Evolutionary conservation across 768 basidiomycete genomes (phyloP), one percentile per base, ranked within the genome.

Genomic region (Clitopilus hobsonii): DNA sequence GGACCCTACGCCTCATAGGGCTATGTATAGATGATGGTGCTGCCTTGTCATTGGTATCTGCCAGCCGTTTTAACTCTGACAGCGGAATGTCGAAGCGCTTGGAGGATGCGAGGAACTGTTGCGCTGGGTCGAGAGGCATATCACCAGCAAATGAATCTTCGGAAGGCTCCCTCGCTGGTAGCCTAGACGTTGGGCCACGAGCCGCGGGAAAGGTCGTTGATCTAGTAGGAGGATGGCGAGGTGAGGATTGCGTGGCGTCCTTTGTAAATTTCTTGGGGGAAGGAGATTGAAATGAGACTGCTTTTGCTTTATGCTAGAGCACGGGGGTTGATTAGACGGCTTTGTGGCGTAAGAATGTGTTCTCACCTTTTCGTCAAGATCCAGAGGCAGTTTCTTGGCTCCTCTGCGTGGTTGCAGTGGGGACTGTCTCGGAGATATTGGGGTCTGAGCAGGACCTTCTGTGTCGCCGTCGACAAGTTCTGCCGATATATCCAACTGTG

Each of bases 141-240:
- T 74, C 72, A 28, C 75, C 80, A 36, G 76, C 84, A 56, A 89
- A 86, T 1, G 87, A 88, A 64, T 88, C 86, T 64, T 81, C 77
- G 3, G 85, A 84, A 7, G 67, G 57, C 2, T 64, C 65, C 28
- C 60, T 64, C 58, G 47, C 38, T n/a, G 24, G 30, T 24, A 24
- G 56, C 29, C 41, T 53, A 14, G 25, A 27, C 26, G 29, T 3
- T 25, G 23, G 28, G 11, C 51, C 16, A 49, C 18, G 38, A 56
- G 60, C 23, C 45, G 55, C 53, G 41, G 60, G 57, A 27, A 56
- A 57, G 25, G 59, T 56, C 25, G 60, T 53, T 18, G 58, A 54
- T 18, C 55, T 60, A 52, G 60, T 52, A 18, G 58, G 54, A 23
- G 54, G 56, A 38, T 57, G 58, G 56, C 57, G n/a, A 45, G 41